These are phyloP conservation scores for Populus hybrid DNA, from an alignment of 441 rosid genomes.

Conservation along the genomic window DNA sequence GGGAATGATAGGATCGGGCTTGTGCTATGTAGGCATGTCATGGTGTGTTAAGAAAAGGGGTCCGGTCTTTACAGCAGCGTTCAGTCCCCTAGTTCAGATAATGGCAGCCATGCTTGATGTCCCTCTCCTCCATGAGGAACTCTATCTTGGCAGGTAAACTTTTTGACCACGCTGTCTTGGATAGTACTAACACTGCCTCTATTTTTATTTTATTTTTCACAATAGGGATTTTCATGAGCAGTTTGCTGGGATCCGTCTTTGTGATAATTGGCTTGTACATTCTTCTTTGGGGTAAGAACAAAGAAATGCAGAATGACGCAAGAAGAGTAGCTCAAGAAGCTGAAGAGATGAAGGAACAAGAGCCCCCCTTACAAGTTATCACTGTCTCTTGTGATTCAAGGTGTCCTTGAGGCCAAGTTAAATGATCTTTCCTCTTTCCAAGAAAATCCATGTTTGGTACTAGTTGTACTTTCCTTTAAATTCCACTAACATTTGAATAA, in stretches of 20 bases:
- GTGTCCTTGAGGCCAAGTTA: slow-evolving; percentile 12
- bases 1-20: slow-evolving; percentile 64
- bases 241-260: slow-evolving; percentile 52
- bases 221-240: slow-evolving; percentile 20
- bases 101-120: slow-evolving; percentile 53
- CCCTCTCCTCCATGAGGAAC: slow-evolving; percentile 50
- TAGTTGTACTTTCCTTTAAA: neutral
- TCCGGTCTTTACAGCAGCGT: slow-evolving; percentile 63
- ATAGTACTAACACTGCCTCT: neutral
- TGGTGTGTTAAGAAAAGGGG: slow-evolving; percentile 73
- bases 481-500: neutral
- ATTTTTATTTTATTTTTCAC: neutral
- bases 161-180: too few species aligned
- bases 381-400: slow-evolving; percentile 31
- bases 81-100: slow-evolving; percentile 60
- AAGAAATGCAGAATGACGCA: slow-evolving; percentile 37
- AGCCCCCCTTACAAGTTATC: slow-evolving; percentile 28
- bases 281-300: slow-evolving; percentile 69
- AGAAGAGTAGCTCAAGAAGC: slow-evolving; percentile 34
- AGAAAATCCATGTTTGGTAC: neutral
- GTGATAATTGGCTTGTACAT: slow-evolving; percentile 57
- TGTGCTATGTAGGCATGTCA: slow-evolving; percentile 60
- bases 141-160: slow-evolving; percentile 55
- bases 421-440: neutral
- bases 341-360: slow-evolving; percentile 37